phyloP scores from a whole-genome alignment of 225 moss, liverwort and hornwort species.

The Climacium dendroides region DNA sequence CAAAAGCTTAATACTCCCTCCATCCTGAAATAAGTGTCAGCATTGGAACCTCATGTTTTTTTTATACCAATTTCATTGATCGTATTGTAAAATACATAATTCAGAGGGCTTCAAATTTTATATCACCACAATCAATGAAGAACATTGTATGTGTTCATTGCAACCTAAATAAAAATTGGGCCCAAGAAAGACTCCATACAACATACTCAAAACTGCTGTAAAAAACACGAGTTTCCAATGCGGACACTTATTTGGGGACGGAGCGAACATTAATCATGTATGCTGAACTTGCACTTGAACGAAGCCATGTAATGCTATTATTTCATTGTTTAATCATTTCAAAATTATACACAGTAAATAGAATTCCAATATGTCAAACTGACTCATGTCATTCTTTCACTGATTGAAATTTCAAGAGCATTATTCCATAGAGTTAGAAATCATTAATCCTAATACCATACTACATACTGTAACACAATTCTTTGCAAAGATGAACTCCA shows the following conservation, averaged over 20 bases:
- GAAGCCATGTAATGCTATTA: not conserved
- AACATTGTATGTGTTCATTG: not conserved
- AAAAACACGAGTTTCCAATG: not conserved
- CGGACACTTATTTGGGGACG: not conserved
- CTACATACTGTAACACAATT: not conserved
- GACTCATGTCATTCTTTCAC: not conserved
- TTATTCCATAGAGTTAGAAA: not conserved
- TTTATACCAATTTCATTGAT: not conserved
- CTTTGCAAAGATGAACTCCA: not conserved
- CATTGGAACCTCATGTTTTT: not conserved
- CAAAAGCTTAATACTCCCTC: not conserved
- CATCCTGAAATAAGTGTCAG: not conserved
- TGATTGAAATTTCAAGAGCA: not conserved
- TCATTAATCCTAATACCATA: too few species aligned
- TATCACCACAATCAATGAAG: not conserved
- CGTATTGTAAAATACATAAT: not conserved
- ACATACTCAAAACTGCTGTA: not conserved
- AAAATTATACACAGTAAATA: not conserved
- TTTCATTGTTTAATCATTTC: not conserved
- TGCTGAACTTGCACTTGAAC: not conserved
- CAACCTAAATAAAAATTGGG: not conserved
- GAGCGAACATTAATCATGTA: not conserved
- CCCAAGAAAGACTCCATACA: not conserved
- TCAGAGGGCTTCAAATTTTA: not conserved
- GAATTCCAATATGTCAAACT: not conserved